phyloP scores from a whole-genome alignment of 495 filamentous ascomycete species.

The Hyaloscypha finlandica region DNA sequence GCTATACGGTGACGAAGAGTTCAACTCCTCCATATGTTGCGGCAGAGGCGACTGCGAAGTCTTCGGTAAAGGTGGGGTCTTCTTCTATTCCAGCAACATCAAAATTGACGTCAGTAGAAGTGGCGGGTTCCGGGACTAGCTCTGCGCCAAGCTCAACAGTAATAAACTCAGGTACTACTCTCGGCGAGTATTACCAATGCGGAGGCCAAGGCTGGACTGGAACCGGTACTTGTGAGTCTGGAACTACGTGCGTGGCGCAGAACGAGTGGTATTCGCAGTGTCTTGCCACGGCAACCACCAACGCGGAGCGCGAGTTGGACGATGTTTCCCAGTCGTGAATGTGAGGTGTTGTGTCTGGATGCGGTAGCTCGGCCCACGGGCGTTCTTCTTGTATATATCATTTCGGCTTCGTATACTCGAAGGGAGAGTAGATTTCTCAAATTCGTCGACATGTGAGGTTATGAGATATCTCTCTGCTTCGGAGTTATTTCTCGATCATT shows the following conservation, averaged over 20 bases:
- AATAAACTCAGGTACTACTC: not conserved
- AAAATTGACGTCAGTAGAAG: not conserved
- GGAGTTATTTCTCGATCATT: too few relatives aligned
- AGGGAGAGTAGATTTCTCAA: not conserved
- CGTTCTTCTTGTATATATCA: not conserved
- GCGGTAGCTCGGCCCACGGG: not conserved
- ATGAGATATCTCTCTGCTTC: too few relatives aligned
- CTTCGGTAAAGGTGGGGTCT: not conserved
- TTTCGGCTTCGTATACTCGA: not conserved
- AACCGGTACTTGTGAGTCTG: constrained; percentile 44
- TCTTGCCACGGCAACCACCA: not conserved
- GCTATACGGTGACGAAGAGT: not conserved
- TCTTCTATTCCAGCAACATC: not conserved
- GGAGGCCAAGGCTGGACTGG: constrained; percentile 51
- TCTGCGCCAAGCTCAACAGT: not conserved
- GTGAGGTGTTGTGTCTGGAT: not conserved
- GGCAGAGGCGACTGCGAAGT: not conserved
- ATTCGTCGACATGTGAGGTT: not conserved
- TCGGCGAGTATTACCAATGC: constrained; percentile 45
- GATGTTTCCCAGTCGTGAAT: not conserved
- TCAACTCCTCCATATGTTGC: not conserved
- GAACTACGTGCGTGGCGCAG: constrained; percentile 43
- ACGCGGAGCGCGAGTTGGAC: not conserved
- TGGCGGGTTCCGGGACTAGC: not conserved
- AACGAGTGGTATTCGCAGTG: constrained; percentile 54